Evolutionary conservation across 1,139 yeast species (phyloP).

Genomic region (Pichia sp.): DNA sequence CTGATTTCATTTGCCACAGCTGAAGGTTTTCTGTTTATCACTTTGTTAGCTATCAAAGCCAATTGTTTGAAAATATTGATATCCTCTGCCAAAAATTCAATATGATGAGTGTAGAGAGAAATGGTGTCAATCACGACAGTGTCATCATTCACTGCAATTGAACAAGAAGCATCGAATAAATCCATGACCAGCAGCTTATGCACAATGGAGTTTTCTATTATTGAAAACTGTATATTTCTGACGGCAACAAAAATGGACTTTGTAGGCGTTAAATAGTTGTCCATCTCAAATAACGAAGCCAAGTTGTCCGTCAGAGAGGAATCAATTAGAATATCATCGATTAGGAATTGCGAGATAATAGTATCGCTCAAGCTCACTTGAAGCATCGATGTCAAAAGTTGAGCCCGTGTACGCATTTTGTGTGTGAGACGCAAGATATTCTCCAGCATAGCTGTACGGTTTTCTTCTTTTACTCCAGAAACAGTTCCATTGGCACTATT

Average conservation of each 20-base stretch:
- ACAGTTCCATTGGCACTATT: background rate
- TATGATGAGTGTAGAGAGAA: constrained; percentile 12
- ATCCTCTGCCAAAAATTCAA: constrained; percentile 22
- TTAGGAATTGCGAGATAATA: constrained; percentile 12
- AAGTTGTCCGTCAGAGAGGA: constrained; percentile 24
- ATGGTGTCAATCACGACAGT: constrained; percentile 13
- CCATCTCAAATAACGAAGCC: constrained; percentile 21
- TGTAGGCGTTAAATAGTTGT: constrained; percentile 12
- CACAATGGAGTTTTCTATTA: constrained; percentile 13
- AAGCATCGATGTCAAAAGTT: constrained; percentile 22
- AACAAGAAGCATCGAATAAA: constrained; percentile 15
- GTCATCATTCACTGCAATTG: constrained; percentile 12
- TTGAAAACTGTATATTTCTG: constrained; percentile 22
- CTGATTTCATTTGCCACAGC: background rate
- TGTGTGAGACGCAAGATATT: constrained; percentile 20
- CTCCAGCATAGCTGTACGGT: background rate
- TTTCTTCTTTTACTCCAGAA: background rate
- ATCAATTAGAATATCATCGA: constrained; percentile 28
- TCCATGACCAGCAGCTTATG: constrained; percentile 20
- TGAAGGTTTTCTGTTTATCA: constrained; percentile 4
- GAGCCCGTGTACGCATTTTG: constrained; percentile 23
- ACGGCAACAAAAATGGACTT: constrained; percentile 19
- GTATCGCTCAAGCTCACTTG: constrained; percentile 17
- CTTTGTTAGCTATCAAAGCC: constrained; percentile 10
- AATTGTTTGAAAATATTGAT: constrained; percentile 22